Percentiles rank a stretch among this genome's conserved stretches.
Conservation (phyloP, 78 protist species). For the Blattamonas nauphoetae region DNA sequence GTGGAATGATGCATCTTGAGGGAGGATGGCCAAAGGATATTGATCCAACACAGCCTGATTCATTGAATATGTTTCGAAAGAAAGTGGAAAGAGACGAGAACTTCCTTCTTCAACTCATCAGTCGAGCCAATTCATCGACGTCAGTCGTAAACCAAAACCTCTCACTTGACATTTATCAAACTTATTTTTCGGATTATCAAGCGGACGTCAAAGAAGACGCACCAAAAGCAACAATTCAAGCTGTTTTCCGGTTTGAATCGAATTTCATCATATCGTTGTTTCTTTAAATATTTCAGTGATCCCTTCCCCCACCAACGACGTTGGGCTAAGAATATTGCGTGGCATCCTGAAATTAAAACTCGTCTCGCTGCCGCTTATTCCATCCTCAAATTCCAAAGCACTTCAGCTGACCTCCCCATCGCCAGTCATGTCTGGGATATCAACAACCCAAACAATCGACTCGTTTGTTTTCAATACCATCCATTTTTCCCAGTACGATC, state of each 20-base stretch:
- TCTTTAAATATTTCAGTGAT: too few species aligned
- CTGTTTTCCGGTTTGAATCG: too few species aligned
- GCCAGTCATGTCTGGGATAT: not conserved
- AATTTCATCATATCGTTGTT: too few species aligned
- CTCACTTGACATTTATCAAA: not conserved
- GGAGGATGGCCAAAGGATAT: conserved; percentile 72
- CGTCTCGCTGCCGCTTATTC: conserved; percentile 59
- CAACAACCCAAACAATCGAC: not conserved
- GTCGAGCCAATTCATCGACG: not conserved
- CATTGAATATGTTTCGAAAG: not conserved
- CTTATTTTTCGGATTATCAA: not conserved
- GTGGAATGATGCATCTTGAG: conserved; percentile 47
- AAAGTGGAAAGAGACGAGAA: conserved; percentile 38
- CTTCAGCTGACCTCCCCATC: not conserved
- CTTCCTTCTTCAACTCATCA: not conserved
- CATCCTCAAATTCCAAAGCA: conserved; percentile 40
- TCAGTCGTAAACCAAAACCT: not conserved
- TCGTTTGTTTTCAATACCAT: not conserved
- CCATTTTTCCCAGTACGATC: not conserved
- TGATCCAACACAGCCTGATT: conserved; percentile 35
- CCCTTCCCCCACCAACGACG: too few species aligned
- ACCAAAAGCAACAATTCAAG: too few species aligned
- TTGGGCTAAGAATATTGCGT: conserved; percentile 41
- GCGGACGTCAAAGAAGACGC: too few species aligned
- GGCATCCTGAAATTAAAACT: conserved; percentile 50